A percentile compares a stretch with the other conserved stretches of the same genome.
These are phyloP conservation scores for Nepenthes gracilis DNA, from an alignment of 148 eudicot species.

Conservation along the genomic window DNA sequence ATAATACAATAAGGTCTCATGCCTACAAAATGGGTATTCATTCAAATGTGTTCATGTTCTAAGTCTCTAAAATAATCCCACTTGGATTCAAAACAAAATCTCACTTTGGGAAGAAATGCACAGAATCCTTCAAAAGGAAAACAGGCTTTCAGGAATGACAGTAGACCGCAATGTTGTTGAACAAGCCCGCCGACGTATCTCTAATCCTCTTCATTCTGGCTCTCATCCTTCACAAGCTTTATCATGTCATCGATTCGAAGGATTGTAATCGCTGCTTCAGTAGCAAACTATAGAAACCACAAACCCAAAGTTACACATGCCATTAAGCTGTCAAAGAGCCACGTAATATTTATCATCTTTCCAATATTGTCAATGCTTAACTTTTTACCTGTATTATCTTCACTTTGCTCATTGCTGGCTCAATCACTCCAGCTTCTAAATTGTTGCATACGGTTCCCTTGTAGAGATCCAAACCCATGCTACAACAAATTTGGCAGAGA, in stretches of 20 bases:
- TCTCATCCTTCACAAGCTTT: slow-evolving; percentile 82
- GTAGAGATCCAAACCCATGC: slow-evolving; percentile 90
- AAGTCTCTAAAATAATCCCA: no score
- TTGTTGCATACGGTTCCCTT: slow-evolving; percentile 86
- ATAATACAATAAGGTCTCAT: no score
- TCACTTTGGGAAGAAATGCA: no score
- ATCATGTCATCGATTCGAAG: slow-evolving; percentile 98
- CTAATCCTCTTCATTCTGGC: slow-evolving; percentile 40
- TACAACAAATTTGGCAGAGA: slow-evolving; percentile 11
- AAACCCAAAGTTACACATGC: background rate
- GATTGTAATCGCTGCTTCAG: slow-evolving; percentile 97
- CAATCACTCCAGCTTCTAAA: slow-evolving; percentile 93
- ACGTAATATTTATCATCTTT: background rate
- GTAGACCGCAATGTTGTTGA: no score
- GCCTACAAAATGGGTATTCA: no score
- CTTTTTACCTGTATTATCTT: slow-evolving; percentile 78
- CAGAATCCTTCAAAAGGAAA: no score
- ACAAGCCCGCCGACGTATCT: no score
- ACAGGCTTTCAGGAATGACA: no score
- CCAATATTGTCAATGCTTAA: background rate
- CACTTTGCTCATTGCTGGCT: slow-evolving; percentile 99
- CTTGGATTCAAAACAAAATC: no score
- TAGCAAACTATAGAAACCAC: slow-evolving; percentile 58
- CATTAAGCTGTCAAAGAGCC: background rate
- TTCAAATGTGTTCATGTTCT: no score